phyloP scores from a whole-genome alignment of 495 filamentous ascomycete genomes.

The Oleoguttula mirabilis region DNA sequence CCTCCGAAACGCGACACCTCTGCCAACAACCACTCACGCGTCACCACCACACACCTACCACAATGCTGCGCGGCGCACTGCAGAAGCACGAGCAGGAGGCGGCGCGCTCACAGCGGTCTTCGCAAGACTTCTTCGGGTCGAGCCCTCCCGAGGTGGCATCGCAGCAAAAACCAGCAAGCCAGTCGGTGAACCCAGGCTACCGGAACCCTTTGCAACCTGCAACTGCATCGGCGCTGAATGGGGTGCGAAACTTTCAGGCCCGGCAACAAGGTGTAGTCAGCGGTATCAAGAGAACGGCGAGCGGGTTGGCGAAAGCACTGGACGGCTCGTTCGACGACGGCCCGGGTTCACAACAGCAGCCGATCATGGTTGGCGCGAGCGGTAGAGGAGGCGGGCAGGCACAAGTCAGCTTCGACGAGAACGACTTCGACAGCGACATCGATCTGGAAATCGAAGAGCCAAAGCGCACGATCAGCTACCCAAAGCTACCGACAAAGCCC shows the following conservation, averaged over 20 bases:
- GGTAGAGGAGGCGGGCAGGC: not conserved
- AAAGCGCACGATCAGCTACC: slow-evolving; percentile 34
- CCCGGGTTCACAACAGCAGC: slow-evolving; percentile 12
- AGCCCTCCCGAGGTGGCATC: slow-evolving; percentile 11
- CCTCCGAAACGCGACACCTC: not conserved
- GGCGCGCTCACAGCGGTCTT: slow-evolving; percentile 1
- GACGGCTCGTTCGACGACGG: slow-evolving; percentile 21
- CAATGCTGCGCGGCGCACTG: slow-evolving; percentile 19
- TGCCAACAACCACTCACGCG: not conserved
- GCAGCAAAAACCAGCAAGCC: slow-evolving; percentile 1
- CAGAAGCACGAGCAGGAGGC: slow-evolving; percentile 14
- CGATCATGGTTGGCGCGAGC: slow-evolving; percentile 7
- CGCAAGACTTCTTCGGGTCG: slow-evolving; percentile 12
- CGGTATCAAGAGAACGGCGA: slow-evolving; percentile 29
- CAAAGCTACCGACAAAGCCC: slow-evolving; percentile 32
- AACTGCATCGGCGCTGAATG: slow-evolving; percentile 10
- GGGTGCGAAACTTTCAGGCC: not conserved
- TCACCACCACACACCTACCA: not conserved
- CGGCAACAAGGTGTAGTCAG: not conserved
- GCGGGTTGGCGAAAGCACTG: slow-evolving; percentile 29
- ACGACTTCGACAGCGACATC: slow-evolving; percentile 59
- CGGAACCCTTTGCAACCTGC: slow-evolving; percentile 20
- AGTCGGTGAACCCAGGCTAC: slow-evolving; percentile 8
- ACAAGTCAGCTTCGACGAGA: slow-evolving; percentile 36
- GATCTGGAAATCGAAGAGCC: slow-evolving; percentile 49